These are phyloP conservation scores for Xanthoconium stramineum DNA, from an alignment of 768 basidiomycete genomes.

Conservation along the genomic window DNA sequence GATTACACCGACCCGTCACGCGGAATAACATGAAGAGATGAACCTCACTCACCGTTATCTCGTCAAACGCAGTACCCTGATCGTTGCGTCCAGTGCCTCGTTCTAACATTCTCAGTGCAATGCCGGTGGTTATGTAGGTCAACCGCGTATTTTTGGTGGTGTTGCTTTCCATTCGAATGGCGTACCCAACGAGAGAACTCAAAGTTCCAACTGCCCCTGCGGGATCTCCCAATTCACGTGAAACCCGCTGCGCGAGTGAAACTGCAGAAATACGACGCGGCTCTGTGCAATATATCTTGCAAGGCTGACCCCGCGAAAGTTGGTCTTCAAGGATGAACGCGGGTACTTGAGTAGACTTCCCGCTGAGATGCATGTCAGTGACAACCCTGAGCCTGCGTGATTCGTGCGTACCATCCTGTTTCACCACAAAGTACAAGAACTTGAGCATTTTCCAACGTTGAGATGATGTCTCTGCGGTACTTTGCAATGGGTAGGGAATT, in stretches of 20 bases:
- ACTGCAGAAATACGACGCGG: conserved; percentile 95
- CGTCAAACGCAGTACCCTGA: conserved; percentile 82
- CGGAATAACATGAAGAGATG: conserved; percentile 1
- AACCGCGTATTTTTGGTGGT: conserved; percentile 75
- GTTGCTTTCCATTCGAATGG: conserved; percentile 88
- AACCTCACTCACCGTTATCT: conserved; percentile 73
- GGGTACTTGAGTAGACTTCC: conserved; percentile 96
- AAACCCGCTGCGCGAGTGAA: conserved; percentile 91
- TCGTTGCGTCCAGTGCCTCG: conserved; percentile 66
- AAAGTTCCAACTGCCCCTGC: conserved; percentile 72
- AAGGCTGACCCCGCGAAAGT: conserved; percentile 72
- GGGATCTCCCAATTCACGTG: conserved; percentile 86
- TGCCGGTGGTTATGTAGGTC: conserved; percentile 90
- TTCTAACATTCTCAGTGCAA: conserved; percentile 97
- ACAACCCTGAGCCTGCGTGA: conserved; percentile 28
- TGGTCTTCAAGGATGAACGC: conserved; percentile 91
- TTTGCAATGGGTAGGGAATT: conserved; percentile 81
- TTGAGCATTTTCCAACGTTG: conserved; percentile 68
- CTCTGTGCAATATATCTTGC: conserved; percentile 94
- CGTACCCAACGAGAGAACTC: conserved; percentile 86
- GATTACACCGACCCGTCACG: not conserved
- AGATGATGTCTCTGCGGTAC: conserved; percentile 71
- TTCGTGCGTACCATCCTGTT: conserved; percentile 62
- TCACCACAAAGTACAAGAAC: conserved; percentile 86
- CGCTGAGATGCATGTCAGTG: conserved; percentile 44